Conservation (phyloP, 1,139 yeast species). For the Candida anutae region DNA sequence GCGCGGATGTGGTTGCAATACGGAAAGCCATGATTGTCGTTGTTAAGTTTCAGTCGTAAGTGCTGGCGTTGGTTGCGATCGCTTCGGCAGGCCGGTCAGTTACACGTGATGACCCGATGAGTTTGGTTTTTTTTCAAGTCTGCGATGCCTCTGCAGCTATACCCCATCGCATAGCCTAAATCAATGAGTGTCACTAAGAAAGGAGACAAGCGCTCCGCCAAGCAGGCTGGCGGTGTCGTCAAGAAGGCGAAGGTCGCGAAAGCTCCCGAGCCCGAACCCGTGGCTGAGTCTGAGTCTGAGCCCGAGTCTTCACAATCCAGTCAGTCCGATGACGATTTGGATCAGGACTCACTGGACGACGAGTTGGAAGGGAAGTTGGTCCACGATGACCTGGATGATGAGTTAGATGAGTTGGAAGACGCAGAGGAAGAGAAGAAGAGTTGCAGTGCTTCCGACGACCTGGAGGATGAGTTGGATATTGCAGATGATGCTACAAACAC, state of each 20-base stretch:
- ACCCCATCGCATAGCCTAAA: constrained; percentile 1
- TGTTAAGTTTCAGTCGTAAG: no score
- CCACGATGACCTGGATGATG: constrained; percentile 16
- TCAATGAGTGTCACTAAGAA: constrained; percentile 21
- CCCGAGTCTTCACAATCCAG: constrained; percentile 2
- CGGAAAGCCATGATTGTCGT: no score
- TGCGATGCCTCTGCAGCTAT: constrained; percentile 1
- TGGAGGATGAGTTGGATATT: constrained; percentile 12
- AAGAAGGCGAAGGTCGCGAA: background rate
- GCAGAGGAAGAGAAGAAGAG: constrained; percentile 12
- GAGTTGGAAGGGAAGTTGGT: background rate
- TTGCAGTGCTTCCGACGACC: constrained; percentile 11
- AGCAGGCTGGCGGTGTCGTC: constrained; percentile 7
- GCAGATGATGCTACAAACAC: constrained; percentile 11
- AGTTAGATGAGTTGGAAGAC: constrained; percentile 10
- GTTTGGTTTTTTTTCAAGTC: constrained; percentile 3
- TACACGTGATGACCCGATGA: no score
- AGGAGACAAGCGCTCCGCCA: constrained; percentile 27
- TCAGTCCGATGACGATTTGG: no score
- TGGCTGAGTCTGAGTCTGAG: constrained; percentile 3
- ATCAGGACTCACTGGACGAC: no score
- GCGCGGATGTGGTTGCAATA: no score
- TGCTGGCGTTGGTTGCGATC: no score
- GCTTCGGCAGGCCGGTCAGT: no score
- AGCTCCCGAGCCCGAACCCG: background rate